Percentiles rank a stretch among this genome's conserved stretches.
Evolutionary conservation across 805 yeast genomes (phyloP).

Genomic region (Blastobotrys peoriensis): DNA sequence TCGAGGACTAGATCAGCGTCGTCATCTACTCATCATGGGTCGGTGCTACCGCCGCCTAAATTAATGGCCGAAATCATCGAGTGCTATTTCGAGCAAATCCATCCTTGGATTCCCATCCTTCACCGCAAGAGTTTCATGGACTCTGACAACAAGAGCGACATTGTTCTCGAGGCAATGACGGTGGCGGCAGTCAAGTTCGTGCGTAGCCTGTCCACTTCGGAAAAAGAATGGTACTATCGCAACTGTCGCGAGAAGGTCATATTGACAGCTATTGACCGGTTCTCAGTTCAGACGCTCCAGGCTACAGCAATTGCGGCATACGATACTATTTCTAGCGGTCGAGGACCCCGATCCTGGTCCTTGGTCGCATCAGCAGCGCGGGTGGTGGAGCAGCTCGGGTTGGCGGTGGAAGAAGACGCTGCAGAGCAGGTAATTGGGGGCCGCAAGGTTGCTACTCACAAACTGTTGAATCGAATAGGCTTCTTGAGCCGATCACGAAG

Average conservation of each 20-base stretch:
- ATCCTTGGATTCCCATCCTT: conserved; percentile 13
- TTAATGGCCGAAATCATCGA: conserved; percentile 1
- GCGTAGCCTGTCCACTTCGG: background rate
- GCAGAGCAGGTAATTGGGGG: too few relatives aligned
- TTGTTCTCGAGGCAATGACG: background rate
- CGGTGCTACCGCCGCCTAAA: conserved; percentile 5
- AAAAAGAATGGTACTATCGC: background rate
- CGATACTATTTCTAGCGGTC: conserved; percentile 2
- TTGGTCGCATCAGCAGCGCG: conserved; percentile 1
- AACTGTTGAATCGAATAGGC: background rate
- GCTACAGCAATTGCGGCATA: conserved; percentile 2
- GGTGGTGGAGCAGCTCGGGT: conserved; percentile 3
- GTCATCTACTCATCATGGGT: background rate
- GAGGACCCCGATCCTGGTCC: conserved; percentile 4
- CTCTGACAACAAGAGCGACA: background rate
- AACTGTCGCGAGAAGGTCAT: conserved; percentile 3
- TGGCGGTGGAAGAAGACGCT: background rate
- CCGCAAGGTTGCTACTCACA: too few relatives aligned
- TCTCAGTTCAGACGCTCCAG: conserved; percentile 5
- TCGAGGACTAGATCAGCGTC: background rate
- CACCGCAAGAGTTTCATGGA: conserved; percentile 2
- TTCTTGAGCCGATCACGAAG: background rate
- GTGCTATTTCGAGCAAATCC: conserved; percentile 5
- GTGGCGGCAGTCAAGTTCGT: background rate
- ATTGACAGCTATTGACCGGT: background rate